phyloP scores from a whole-genome alignment of 2,329 filamentous ascomycete genomes.

The Aureobasidium sp. region DNA sequence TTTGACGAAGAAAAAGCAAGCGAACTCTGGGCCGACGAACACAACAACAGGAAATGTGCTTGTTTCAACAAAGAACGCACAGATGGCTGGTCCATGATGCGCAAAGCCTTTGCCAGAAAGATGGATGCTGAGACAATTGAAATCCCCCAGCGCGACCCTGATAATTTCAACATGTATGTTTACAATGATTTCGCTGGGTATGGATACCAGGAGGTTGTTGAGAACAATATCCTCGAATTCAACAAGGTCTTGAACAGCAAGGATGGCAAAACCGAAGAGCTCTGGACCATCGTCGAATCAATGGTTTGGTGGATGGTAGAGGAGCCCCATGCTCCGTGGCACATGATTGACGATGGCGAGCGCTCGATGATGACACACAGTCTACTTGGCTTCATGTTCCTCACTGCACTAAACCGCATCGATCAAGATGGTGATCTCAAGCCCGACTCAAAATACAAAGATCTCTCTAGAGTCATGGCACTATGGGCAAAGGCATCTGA shows the following conservation, averaged over 20 bases:
- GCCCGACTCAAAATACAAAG: neutral
- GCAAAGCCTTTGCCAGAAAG: neutral
- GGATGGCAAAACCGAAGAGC: neutral
- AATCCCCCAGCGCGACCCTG: neutral
- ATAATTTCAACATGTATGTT: neutral
- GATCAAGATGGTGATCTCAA: neutral
- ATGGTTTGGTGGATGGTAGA: neutral
- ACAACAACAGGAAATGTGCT: neutral
- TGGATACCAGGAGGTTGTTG: neutral
- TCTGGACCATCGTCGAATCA: neutral
- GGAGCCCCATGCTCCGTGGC: neutral
- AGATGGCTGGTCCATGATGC: constrained; percentile 5
- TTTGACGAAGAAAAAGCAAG: neutral
- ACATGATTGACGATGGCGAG: neutral
- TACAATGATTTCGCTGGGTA: constrained; percentile 3
- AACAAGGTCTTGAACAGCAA: neutral
- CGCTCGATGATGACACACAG: neutral
- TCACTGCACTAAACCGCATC: neutral
- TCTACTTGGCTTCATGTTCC: neutral
- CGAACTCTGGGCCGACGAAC: neutral
- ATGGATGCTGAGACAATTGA: neutral
- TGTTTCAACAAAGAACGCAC: neutral
- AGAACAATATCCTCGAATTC: constrained; percentile 2
- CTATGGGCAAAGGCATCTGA: neutral
- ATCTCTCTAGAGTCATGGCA: neutral